phyloP scores from a whole-genome alignment of 208 protist genomes.

The Leishmania martiniquensis region DNA sequence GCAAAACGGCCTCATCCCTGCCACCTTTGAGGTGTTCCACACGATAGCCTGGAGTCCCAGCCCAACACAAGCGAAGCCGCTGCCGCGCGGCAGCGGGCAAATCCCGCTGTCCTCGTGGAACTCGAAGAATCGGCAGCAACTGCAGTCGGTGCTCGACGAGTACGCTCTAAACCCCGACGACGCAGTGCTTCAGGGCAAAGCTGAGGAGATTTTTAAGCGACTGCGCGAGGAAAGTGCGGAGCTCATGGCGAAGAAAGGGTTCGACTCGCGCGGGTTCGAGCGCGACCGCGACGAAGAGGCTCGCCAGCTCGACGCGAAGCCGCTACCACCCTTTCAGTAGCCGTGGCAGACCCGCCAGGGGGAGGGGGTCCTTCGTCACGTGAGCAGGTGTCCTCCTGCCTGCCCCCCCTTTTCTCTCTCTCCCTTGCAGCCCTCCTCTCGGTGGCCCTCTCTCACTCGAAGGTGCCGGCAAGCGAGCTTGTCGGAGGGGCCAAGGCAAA shows the following conservation, averaged over 20 bases:
- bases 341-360: background rate
- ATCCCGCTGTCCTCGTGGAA: constrained; percentile 77
- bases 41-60: constrained; percentile 90
- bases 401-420: background rate
- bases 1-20: constrained; percentile 83
- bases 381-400: background rate
- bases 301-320: constrained; percentile 61
- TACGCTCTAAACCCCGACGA: constrained; percentile 86
- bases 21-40: constrained; percentile 93
- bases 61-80: constrained; percentile 82
- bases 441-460: background rate
- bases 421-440: background rate
- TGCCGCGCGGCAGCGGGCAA: constrained; percentile 79
- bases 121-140: constrained; percentile 65
- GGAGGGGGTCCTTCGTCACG: background rate
- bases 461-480: background rate
- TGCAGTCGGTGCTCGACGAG: constrained; percentile 82
- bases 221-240: constrained; percentile 77
- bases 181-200: constrained; percentile 56
- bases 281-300: constrained; percentile 56
- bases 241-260: constrained; percentile 60
- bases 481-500: background rate
- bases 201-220: constrained; percentile 73
- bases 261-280: constrained; percentile 64
- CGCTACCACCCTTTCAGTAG: constrained; percentile 70